Evolutionary conservation across 768 basidiomycete species (phyloP), one percentile per base, ranked within the genome.

Genomic region (Pleurotus platypus): DNA sequence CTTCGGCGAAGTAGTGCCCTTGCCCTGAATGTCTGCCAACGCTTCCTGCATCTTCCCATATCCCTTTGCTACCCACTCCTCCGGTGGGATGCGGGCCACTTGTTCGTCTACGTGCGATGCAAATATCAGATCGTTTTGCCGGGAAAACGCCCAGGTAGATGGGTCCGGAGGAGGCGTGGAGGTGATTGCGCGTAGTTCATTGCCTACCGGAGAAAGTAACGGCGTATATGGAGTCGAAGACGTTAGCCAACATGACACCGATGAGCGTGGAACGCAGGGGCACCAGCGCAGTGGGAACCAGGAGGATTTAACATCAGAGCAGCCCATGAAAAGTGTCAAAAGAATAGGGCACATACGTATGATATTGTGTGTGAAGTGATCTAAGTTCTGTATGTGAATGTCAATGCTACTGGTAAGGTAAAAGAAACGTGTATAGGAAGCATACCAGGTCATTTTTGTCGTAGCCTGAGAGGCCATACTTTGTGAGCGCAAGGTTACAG

Each of bases 381-480:
- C 86, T 62, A 87, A 75, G 67, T 86, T 85, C 81, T 81, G 62
- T 35, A 20, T 13, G 30, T 22, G 13, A 35, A 35, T 35, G 30
- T 35, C 30, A 35, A 35, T 35, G 30, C 8, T 8, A 35, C 30
- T 35, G 4, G 9, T 35, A 11, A 11, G 8, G 30, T 35, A 11
- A 35, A 11, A 11, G 30, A 11, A 35, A 35, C 30, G 30, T 35
- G 30, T 11, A 35, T 11, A 35, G 30, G 30, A 35, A 2, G 69
- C 79, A 60, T 60, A 84, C 82, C 56, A 89, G 74, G 62, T 89
- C 87, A 65, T 89, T 89, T 68, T 84, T 86, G 70, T 88, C 87
- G 63, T 88, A 88, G 51, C 86, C 79, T 80, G 38, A 35, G 43
- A 1, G 22, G 37, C 30, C 30, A 11, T 35, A 35, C 30, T 9